phyloP scores from a whole-genome alignment of 805 yeast genomes.

The Maudiozyma saulgeensis region DNA sequence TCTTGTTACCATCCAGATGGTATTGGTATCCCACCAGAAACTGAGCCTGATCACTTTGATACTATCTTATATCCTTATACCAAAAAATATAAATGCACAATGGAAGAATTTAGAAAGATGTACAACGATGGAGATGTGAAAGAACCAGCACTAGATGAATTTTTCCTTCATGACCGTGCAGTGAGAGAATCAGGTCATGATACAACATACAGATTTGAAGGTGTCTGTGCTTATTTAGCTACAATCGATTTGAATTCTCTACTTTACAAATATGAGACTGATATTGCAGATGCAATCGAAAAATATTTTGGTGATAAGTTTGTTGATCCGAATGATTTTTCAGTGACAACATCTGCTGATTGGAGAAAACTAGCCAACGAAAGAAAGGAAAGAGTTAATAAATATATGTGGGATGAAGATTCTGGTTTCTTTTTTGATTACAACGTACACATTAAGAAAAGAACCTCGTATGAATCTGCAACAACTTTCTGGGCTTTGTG shows the following conservation, averaged over 20 bases:
- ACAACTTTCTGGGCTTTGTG: constrained; percentile 90
- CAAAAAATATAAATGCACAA: constrained; percentile 44
- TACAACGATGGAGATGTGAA: constrained; percentile 58
- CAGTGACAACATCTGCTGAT: constrained; percentile 36
- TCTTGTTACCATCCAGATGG: constrained; percentile 90
- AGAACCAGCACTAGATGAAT: constrained; percentile 81
- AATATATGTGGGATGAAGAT: constrained; percentile 76
- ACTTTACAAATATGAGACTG: constrained; percentile 81
- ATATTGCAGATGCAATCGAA: constrained; percentile 60
- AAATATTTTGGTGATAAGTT: constrained; percentile 45
- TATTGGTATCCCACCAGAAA: constrained; percentile 91
- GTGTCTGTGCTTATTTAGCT: constrained; percentile 79
- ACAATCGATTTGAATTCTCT: constrained; percentile 83
- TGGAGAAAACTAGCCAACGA: constrained; percentile 55
- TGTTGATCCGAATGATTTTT: constrained; percentile 30
- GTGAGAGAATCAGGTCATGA: constrained; percentile 97
- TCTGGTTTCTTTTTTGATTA: constrained; percentile 78
- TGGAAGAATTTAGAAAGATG: constrained; percentile 55
- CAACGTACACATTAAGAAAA: constrained; percentile 47
- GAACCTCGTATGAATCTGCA: constrained; percentile 68
- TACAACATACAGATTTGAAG: constrained; percentile 83
- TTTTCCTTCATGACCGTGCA: constrained; percentile 85
- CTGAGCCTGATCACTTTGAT: constrained; percentile 82
- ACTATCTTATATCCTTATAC: constrained; percentile 61
- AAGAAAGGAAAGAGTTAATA: constrained; percentile 48